Conservation (phyloP, 2,329 filamentous ascomycete species). For the Escovopsis sp. region DNA sequence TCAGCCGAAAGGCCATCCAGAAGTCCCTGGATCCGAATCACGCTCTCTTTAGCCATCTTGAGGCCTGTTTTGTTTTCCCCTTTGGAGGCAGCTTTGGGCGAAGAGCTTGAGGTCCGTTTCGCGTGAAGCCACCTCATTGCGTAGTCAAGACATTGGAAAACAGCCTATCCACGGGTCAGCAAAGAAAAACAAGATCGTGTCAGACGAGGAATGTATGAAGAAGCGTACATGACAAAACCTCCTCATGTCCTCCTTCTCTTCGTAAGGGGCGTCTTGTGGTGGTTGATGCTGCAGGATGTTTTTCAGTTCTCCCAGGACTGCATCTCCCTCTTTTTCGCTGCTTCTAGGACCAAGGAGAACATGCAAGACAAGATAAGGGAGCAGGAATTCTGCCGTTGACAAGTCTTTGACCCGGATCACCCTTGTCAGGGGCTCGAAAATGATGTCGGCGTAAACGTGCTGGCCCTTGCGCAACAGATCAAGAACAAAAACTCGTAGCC, state of each 20-base stretch:
- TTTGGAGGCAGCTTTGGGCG: slow-evolving; percentile 7
- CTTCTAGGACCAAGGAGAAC: slow-evolving; percentile 55
- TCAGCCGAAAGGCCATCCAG: slow-evolving; percentile 55
- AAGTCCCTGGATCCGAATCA: slow-evolving; percentile 32
- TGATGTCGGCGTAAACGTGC: slow-evolving; percentile 54
- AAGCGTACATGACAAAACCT: slow-evolving; percentile 58
- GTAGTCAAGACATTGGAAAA: slow-evolving; percentile 86
- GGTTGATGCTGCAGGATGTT: slow-evolving; percentile 52
- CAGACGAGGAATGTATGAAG: too few relatives aligned
- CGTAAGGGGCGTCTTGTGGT: slow-evolving; percentile 34
- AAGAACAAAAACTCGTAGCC: slow-evolving; percentile 67
- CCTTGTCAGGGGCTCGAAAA: slow-evolving; percentile 70
- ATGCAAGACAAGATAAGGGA: slow-evolving; percentile 78
- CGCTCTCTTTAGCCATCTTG: slow-evolving; percentile 29
- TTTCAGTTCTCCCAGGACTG: slow-evolving; percentile 59
- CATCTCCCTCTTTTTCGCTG: slow-evolving; percentile 43
- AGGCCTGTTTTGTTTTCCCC: too few relatives aligned
- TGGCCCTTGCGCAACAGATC: slow-evolving; percentile 70
- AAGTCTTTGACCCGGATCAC: slow-evolving; percentile 77
- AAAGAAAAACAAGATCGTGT: too few relatives aligned
- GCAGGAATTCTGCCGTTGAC: slow-evolving; percentile 70
- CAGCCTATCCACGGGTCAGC: slow-evolving; percentile 39
- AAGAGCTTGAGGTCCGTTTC: slow-evolving; percentile 30
- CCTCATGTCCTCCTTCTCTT: slow-evolving; percentile 60
- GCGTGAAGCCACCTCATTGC: slow-evolving; percentile 78